Evolutionary conservation across 306 rosid species (phyloP), one percentile per base, ranked within the genome.

Genomic region (Dryas alaskensis): DNA sequence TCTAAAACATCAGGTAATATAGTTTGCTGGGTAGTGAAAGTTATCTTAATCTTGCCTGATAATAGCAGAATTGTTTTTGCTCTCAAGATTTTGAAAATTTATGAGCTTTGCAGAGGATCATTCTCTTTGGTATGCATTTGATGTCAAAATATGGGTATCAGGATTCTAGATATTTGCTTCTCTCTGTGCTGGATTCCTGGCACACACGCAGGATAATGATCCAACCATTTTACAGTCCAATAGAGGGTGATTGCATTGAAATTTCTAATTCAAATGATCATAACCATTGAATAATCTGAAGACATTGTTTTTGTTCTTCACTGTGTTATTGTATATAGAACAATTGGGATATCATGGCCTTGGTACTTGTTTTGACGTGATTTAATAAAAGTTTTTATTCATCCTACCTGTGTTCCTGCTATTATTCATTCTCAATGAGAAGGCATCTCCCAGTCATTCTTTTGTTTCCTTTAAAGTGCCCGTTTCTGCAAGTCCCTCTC

Each of bases 1-100:
- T 76, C 92, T 93, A 17, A 93, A 89, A 86, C 96, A 93, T 78
- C 98, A 89, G 89, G 98, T 93, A 77, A 48, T 64, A 62, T 46
- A 58, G 64, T 66, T 63, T 55, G 46, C 63, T 72, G 49, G 52
- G 42, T 61, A 66, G 61, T 72, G 67, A 44, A 40, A 49, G 17
- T 79, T n/a, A n/a, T 12, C 39, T 43, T 42, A 7, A 7, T 58
- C 10, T 65, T 14, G 48, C 12, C 61, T 45, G 6, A 7, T 31
- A 14, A 49, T 7, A 53, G 37, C 7, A n/a, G n/a, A 73, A 60
- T 2, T 60, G 17, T 5, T 43, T 63, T 73, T 71, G 53, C 48
- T 74, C 39, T 17, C 70, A 70, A 57, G 4, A 17, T 8, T 22
- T 31, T 27, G 44, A 60, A 60, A 46, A 47, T 37, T 2, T 37